Evolutionary conservation across 352 stramenopile genomes (phyloP).

Genomic region (Globisporangium sylvaticum): DNA sequence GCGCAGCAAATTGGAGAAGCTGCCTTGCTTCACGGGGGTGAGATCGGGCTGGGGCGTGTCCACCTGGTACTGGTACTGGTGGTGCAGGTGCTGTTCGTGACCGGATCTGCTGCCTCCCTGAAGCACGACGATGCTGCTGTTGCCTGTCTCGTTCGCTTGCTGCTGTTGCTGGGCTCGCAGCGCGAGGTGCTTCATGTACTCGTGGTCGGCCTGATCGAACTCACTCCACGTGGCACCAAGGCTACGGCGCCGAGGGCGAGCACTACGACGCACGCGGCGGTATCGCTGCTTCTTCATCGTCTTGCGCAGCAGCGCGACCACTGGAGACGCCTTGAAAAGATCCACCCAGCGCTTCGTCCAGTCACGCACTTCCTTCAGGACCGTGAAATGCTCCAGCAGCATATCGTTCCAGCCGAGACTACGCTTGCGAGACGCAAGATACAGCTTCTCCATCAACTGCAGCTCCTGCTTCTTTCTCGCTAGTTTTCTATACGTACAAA

Average conservation of each 20-base stretch:
- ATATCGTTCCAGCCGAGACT: constrained; percentile 36
- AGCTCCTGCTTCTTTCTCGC: constrained; percentile 41
- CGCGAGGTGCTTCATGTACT: constrained; percentile 40
- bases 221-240: constrained; percentile 28
- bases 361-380: constrained; percentile 30
- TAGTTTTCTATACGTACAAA: constrained; percentile 11
- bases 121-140: background rate
- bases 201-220: constrained; percentile 39
- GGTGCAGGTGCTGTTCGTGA: background rate
- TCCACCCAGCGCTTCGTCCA: constrained; percentile 30
- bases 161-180: background rate
- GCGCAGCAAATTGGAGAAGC: constrained; percentile 40
- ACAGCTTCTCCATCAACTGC: constrained; percentile 39
- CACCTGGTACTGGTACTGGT: background rate
- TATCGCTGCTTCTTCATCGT: constrained; percentile 8
- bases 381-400: constrained; percentile 33
- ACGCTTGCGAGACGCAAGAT: constrained; percentile 33
- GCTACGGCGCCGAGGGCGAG: background rate
- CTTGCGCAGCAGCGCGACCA: constrained; percentile 13
- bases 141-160: background rate
- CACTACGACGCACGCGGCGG: constrained; percentile 15
- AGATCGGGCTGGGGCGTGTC: constrained; percentile 23
- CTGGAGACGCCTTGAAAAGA: constrained; percentile 15
- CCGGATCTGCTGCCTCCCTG: background rate
- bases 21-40: constrained; percentile 33